phyloP scores from a whole-genome alignment of 768 basidiomycete species.

The Strobilomyces echinocephalus region DNA sequence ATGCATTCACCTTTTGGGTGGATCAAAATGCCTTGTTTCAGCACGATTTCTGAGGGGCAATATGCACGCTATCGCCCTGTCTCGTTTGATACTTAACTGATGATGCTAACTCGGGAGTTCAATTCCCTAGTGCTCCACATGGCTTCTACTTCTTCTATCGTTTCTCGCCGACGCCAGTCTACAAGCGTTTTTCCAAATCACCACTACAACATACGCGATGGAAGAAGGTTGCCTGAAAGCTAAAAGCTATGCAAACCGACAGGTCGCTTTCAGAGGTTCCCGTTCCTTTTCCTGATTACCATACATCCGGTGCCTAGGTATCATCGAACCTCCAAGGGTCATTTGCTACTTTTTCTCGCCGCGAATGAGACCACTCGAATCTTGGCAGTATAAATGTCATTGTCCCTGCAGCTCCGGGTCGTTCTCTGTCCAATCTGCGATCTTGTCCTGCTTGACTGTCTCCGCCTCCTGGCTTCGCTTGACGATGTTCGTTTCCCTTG shows the following conservation, averaged over 20 bases:
- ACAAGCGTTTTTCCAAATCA: background rate
- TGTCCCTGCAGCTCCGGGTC: background rate
- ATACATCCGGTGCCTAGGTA: background rate
- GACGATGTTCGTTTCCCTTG: slow-evolving; percentile 1
- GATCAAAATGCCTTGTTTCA: slow-evolving; percentile 4
- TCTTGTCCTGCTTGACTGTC: background rate
- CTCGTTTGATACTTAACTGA: background rate
- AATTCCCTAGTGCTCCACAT: background rate
- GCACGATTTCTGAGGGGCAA: background rate
- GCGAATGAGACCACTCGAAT: background rate
- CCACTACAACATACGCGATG: background rate
- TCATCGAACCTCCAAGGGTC: background rate
- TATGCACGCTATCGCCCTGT: background rate
- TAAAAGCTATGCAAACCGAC: background rate
- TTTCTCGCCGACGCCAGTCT: background rate
- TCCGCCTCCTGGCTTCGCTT: background rate
- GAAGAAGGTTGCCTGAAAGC: background rate
- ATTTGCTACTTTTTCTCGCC: background rate
- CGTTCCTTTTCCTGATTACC: slow-evolving; percentile 2
- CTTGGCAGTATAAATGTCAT: slow-evolving; percentile 11
- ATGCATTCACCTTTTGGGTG: slow-evolving; percentile 9
- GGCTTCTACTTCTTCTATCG: background rate
- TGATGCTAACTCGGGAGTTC: background rate
- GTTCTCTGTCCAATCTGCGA: background rate
- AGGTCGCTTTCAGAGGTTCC: background rate